Evolutionary conservation across 805 yeast species (phyloP).

Genomic region (Yamadazyma phyllophila): DNA sequence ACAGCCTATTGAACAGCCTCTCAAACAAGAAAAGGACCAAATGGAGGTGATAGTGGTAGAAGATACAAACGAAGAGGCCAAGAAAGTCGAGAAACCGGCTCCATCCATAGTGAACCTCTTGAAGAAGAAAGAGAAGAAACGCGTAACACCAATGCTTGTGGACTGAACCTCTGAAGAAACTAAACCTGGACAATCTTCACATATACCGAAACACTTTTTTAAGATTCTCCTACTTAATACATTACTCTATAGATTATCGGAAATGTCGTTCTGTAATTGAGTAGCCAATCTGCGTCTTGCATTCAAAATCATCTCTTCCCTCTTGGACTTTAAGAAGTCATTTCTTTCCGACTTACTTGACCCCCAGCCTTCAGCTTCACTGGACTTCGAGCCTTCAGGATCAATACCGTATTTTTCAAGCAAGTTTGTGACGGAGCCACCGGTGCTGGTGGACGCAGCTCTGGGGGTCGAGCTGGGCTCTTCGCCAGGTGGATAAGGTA

Average conservation of each 20-base stretch:
- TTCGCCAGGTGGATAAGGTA: constrained; percentile 55
- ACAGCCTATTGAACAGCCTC: no score
- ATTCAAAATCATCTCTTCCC: constrained; percentile 40
- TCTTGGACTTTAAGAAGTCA: constrained; percentile 25
- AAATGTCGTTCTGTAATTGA: constrained; percentile 29
- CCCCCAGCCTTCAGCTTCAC: constrained; percentile 21
- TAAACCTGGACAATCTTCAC: no score
- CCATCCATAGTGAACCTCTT: constrained; percentile 6
- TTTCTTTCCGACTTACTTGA: constrained; percentile 19
- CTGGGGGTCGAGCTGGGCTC: constrained; percentile 16
- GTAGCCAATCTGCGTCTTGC: constrained; percentile 49
- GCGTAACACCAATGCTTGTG: constrained; percentile 20
- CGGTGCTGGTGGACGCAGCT: constrained; percentile 9
- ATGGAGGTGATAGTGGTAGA: not conserved
- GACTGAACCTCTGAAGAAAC: not conserved
- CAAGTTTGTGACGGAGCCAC: constrained; percentile 24
- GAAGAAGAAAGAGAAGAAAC: constrained; percentile 16
- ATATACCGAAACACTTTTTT: no score
- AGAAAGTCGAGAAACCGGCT: not conserved
- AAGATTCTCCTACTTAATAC: no score
- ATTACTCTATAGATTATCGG: not conserved
- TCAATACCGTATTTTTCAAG: constrained; percentile 45
- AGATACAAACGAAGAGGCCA: not conserved
- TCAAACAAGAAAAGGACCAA: no score
- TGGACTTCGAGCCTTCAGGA: constrained; percentile 14